phyloP scores from a whole-genome alignment of 2,329 filamentous ascomycete genomes.

The Aspergillus pseudoviridinutans region DNA sequence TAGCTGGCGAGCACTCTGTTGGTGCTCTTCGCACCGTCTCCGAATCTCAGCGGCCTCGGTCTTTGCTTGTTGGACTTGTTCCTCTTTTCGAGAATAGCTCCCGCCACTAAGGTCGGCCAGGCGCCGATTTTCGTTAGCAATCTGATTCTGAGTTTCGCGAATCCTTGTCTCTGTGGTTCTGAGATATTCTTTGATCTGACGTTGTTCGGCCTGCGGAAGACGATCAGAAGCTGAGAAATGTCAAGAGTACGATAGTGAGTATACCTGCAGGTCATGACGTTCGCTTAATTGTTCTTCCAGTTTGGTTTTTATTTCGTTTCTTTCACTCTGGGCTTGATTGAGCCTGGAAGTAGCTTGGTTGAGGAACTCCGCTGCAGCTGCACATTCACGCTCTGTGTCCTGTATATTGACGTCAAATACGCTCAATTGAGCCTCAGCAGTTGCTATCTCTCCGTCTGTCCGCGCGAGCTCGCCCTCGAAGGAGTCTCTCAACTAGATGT shows the following conservation, averaged over 20 bases:
- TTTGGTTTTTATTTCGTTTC: slow-evolving; percentile 46
- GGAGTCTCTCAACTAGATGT: slow-evolving; percentile 27
- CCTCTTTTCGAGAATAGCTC: slow-evolving; percentile 58
- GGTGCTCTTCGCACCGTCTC: slow-evolving; percentile 40
- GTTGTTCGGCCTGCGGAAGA: slow-evolving; percentile 58
- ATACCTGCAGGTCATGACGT: slow-evolving; percentile 51
- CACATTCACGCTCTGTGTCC: slow-evolving; percentile 34
- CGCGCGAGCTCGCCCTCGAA: slow-evolving; percentile 34
- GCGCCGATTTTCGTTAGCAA: slow-evolving; percentile 48
- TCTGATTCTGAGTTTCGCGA: slow-evolving; percentile 40
- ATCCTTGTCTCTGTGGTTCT: slow-evolving; percentile 49
- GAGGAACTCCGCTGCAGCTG: slow-evolving; percentile 40
- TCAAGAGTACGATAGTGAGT: background rate
- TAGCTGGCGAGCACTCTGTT: slow-evolving; percentile 30
- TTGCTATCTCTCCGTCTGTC: slow-evolving; percentile 47
- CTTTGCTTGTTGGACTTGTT: slow-evolving; percentile 58
- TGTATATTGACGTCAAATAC: slow-evolving; percentile 47
- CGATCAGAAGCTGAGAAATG: slow-evolving; percentile 9
- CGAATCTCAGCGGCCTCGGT: slow-evolving; percentile 45
- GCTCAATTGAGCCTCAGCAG: slow-evolving; percentile 41
- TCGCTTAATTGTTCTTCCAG: slow-evolving; percentile 53
- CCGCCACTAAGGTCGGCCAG: slow-evolving; percentile 68
- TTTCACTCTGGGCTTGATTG: slow-evolving; percentile 45
- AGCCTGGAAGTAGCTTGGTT: slow-evolving; percentile 44
- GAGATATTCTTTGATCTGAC: slow-evolving; percentile 59